Percentiles rank a stretch among this genome's conserved stretches.
phyloP scores from a whole-genome alignment of 495 filamentous ascomycete genomes.

The Penicillium verhagenii region DNA sequence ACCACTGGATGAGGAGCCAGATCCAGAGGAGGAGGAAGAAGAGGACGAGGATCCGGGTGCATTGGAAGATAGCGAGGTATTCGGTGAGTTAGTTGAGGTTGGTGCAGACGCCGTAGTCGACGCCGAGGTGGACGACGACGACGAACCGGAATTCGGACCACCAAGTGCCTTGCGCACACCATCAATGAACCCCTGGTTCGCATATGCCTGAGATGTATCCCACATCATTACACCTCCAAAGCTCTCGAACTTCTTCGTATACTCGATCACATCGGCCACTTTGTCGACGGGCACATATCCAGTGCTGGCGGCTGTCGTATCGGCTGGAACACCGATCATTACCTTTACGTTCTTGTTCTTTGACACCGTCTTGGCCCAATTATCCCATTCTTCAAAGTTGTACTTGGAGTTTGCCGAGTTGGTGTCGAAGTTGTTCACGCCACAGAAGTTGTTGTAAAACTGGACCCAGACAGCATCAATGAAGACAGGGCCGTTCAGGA shows the following conservation, averaged over 20 bases:
- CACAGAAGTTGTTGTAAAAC: slow-evolving; percentile 77
- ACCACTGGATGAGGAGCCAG: slow-evolving; percentile 27
- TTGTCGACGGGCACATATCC: slow-evolving; percentile 53
- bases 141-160: slow-evolving; percentile 31
- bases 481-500: slow-evolving; percentile 50
- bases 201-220: slow-evolving; percentile 63
- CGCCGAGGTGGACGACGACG: slow-evolving; percentile 30
- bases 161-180: slow-evolving; percentile 32
- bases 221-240: slow-evolving; percentile 74
- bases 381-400: slow-evolving; percentile 70
- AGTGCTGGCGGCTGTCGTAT: slow-evolving; percentile 52
- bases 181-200: slow-evolving; percentile 57
- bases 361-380: slow-evolving; percentile 62
- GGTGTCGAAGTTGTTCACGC: slow-evolving; percentile 50
- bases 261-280: slow-evolving; percentile 49
- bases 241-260: slow-evolving; percentile 52
- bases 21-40: slow-evolving; percentile 31
- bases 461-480: slow-evolving; percentile 70
- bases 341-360: slow-evolving; percentile 64
- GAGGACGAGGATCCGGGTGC: slow-evolving; percentile 28
- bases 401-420: slow-evolving; percentile 55
- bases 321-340: slow-evolving; percentile 64
- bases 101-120: slow-evolving; percentile 28
- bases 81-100: slow-evolving; percentile 32
- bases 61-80: slow-evolving; percentile 27